These are phyloP conservation scores for Penicillium freii DNA, from an alignment of 2,329 filamentous ascomycete genomes.

Conservation along the genomic window DNA sequence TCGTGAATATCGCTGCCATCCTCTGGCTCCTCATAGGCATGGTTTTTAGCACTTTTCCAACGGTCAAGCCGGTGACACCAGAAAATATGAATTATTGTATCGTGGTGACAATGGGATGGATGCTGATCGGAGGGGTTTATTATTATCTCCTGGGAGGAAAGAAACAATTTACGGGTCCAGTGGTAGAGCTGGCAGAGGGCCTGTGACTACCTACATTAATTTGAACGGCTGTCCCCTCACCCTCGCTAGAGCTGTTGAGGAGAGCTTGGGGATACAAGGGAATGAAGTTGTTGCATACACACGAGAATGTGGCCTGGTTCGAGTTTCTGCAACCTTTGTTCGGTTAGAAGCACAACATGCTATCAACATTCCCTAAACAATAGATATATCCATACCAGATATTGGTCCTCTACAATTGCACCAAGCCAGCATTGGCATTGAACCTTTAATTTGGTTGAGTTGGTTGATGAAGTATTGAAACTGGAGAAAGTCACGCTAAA, in stretches of 20 bases:
- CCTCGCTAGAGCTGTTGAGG: neutral
- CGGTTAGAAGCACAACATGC: neutral
- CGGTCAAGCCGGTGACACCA: conserved; percentile 18
- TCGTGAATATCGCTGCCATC: conserved; percentile 15
- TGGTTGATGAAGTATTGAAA: neutral
- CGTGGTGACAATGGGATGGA: conserved; percentile 21
- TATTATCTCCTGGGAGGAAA: conserved; percentile 19
- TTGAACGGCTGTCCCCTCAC: neutral
- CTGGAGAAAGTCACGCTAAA: neutral
- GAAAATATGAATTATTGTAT: conserved; percentile 24
- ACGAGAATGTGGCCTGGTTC: neutral
- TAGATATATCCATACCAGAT: neutral
- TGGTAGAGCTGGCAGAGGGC: conserved; percentile 15
- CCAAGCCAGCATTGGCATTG: neutral
- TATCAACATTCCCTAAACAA: neutral
- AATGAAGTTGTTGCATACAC: too few species aligned
- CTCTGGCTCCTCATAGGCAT: conserved; percentile 20
- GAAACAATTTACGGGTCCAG: conserved; percentile 15
- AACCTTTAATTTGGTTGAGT: neutral
- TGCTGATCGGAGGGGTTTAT: conserved; percentile 17
- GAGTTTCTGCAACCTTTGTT: neutral
- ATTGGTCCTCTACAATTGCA: neutral
- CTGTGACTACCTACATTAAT: conserved; percentile 1
- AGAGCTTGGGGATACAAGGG: neutral
- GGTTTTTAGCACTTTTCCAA: conserved; percentile 24